Evolutionary conservation across 2,329 filamentous ascomycete genomes (phyloP).

Genomic region (Fusarium sp.): DNA sequence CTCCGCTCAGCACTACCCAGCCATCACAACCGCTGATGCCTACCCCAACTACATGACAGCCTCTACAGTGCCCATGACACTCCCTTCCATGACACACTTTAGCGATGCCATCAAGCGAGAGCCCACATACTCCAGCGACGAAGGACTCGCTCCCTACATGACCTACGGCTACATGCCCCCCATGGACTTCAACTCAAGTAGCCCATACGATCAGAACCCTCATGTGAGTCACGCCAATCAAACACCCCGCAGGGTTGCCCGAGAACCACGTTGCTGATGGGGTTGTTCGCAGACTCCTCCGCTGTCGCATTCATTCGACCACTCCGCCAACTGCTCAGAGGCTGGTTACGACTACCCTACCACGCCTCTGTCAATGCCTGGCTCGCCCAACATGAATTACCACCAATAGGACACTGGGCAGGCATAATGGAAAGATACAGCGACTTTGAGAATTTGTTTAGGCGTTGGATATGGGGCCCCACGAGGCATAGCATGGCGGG

Average conservation of each 20-base stretch:
- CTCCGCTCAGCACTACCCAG: slow-evolving; percentile 62
- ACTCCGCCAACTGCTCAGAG: slow-evolving; percentile 72
- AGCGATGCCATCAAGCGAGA: slow-evolving; percentile 76
- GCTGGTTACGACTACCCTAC: slow-evolving; percentile 73
- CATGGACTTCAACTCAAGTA: slow-evolving; percentile 70
- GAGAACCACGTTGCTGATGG: slow-evolving; percentile 62
- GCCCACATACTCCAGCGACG: slow-evolving; percentile 62
- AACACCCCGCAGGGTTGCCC: slow-evolving; percentile 52
- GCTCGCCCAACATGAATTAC: slow-evolving; percentile 67
- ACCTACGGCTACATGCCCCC: slow-evolving; percentile 73
- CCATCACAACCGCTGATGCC: slow-evolving; percentile 62
- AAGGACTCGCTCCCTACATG: slow-evolving; percentile 73
- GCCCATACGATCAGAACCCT: slow-evolving; percentile 75
- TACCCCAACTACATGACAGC: slow-evolving; percentile 67
- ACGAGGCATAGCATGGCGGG: slow-evolving; percentile 41
- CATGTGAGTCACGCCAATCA: slow-evolving; percentile 74
- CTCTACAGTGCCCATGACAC: slow-evolving; percentile 66
- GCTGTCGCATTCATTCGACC: slow-evolving; percentile 78
- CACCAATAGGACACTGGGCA: slow-evolving; percentile 26
- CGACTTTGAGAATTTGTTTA: slow-evolving; percentile 36
- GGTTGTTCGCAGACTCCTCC: slow-evolving; percentile 75
- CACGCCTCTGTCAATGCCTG: slow-evolving; percentile 79
- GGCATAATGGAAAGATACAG: slow-evolving; percentile 7
- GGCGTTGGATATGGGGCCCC: slow-evolving; percentile 39
- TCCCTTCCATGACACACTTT: slow-evolving; percentile 74